Evolutionary conservation across 352 stramenopile genomes (phyloP).

Genomic region (Phytophthora foliorum): DNA sequence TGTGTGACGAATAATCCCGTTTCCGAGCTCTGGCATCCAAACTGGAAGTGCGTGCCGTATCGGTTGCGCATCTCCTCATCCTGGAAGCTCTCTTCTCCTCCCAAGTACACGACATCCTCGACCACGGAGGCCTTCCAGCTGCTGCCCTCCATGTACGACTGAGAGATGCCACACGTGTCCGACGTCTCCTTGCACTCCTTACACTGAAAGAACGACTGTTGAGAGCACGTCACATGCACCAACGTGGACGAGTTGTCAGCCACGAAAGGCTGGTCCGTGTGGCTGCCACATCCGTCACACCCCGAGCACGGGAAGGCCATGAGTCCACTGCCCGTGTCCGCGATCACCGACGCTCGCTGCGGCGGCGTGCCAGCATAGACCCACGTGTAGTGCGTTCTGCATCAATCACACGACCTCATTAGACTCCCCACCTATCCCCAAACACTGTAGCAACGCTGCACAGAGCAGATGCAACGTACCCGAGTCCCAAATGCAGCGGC

Average conservation of each 20-base stretch:
- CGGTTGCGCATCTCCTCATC: conserved; percentile 61
- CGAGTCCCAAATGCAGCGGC: conserved; percentile 73
- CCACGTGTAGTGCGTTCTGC: conserved; percentile 88
- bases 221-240: conserved; percentile 70
- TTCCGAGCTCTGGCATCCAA: conserved; percentile 82
- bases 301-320: conserved; percentile 87
- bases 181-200: conserved; percentile 49
- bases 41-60: conserved; percentile 83
- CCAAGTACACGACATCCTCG: conserved; percentile 83
- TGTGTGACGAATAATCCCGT: conserved; percentile 87
- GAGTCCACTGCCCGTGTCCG: conserved; percentile 81
- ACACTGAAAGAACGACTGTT: conserved; percentile 66
- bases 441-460: background rate
- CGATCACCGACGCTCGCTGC: conserved; percentile 85
- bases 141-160: conserved; percentile 90
- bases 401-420: conserved; percentile 4
- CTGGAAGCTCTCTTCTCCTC: conserved; percentile 61
- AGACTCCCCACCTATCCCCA: background rate
- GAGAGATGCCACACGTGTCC: conserved; percentile 71
- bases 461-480: conserved; percentile 30
- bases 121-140: conserved; percentile 86
- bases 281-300: conserved; percentile 72
- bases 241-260: conserved; percentile 72
- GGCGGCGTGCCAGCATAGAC: conserved; percentile 84
- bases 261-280: conserved; percentile 82